Evolutionary conservation across 306 rosid species (phyloP), one percentile per base, ranked within the genome.

Genomic region (Begonia masoniana): DNA sequence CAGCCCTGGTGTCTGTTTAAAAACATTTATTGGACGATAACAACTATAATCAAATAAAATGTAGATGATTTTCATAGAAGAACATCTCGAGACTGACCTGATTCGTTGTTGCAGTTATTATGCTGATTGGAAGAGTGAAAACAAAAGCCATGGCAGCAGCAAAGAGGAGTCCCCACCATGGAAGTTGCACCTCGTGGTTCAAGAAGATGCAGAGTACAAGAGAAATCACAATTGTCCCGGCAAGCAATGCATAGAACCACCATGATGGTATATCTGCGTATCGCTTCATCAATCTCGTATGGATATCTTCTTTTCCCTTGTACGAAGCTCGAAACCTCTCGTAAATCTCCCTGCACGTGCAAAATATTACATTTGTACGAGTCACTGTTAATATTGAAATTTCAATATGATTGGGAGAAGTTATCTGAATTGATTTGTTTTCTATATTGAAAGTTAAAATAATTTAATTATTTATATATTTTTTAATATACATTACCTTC

Each of bases 191-290:
- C 43, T 60, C 16, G 31, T 36, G 56, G 19, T 13, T 60, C 49
- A 60, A 41, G 21, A 50, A 39, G 21, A 41, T 60, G 54, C 53
- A 58, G 11, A 58, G 62, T 26, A 31, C 48, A 0, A 82, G 76
- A 56, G 96, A 78, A 43, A 81, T 74, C 6, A 51, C 16, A 17
- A 87, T 41, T 2, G 94, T 70, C 53, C 26, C 66, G 13, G 7
- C 26, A 43, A 82, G 69, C 57, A 83, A 53, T 11, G 61, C 0
- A 50, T 80, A 53, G 74, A 87, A 87, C 96, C 94, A 87, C 89
- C 96, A 80, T 2, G 82, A 60, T 36, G 94, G 96, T 62, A 80
- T 83, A 68, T 83, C 89, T 59, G 64, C 51, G 72, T 83, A 83
- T 43, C 58, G 71, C 57, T 52, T 83, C 96, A 81, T 83, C 68